Evolutionary conservation across 768 basidiomycete species (phyloP).

Genomic region (Termitomyces bulborhizus): DNA sequence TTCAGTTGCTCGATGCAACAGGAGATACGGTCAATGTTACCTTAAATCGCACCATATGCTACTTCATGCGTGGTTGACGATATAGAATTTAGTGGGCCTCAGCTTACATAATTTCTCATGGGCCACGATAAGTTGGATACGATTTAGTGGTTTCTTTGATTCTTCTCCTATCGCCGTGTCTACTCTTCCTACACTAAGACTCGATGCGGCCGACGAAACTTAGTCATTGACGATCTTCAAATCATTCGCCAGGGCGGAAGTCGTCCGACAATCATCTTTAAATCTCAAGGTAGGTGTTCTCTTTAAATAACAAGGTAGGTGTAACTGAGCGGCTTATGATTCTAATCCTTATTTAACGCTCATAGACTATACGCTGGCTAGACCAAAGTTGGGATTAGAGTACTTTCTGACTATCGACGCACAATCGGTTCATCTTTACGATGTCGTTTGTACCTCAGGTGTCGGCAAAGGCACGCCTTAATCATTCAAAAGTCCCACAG

Average conservation of each 20-base stretch:
- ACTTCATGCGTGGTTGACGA: neutral
- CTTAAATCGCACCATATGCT: constrained; percentile 18
- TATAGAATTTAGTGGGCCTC: too few relatives aligned
- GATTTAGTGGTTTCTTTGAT: neutral
- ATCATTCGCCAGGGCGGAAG: constrained; percentile 36
- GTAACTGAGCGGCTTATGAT: neutral
- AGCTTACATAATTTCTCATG: too few relatives aligned
- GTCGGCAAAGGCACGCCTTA: constrained; percentile 14
- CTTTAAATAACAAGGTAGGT: constrained; percentile 26
- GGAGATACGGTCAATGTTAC: neutral
- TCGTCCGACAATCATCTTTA: constrained; percentile 44
- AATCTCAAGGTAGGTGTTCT: constrained; percentile 35
- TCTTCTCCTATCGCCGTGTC: constrained; percentile 1
- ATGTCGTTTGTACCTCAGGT: constrained; percentile 44
- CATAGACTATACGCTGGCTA: constrained; percentile 26
- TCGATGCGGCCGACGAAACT: constrained; percentile 35
- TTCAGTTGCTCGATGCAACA: neutral
- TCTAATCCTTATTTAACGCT: neutral
- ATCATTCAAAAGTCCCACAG: constrained; percentile 19
- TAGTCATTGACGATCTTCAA: constrained; percentile 56
- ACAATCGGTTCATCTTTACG: constrained; percentile 48
- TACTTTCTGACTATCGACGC: constrained; percentile 46
- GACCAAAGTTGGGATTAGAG: constrained; percentile 43
- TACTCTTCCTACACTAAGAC: constrained; percentile 1
- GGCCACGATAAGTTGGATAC: too few relatives aligned